Evolutionary conservation across 306 rosid genomes (phyloP), one percentile per base, ranked within the genome.

Genomic region (Morella rubra): DNA sequence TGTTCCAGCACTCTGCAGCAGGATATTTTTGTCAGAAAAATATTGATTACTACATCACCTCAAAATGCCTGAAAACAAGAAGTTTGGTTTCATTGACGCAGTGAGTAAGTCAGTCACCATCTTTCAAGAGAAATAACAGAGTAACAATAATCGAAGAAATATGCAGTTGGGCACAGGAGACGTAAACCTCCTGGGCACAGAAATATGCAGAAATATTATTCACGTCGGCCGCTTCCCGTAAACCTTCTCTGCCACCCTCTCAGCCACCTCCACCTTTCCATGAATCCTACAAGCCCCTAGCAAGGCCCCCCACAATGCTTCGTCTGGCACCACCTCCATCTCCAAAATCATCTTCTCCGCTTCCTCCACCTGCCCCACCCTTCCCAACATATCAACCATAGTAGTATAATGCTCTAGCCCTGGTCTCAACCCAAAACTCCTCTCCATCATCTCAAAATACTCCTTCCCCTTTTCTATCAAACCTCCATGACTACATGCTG

Each of bases 1-100:
- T 0, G 98, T 95, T 52, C 98, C 97, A 32, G 96, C 87, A 88
- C 97, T 95, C 98, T 95, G 96, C 78, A 84, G 82, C 22, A 73
- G 54, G 7, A 15, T n/a, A 73, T 54, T 82, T 77, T 73, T 72
- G 72, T 59, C 55, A 84, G 59, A 78, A 56, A 69, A n/a, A 9
- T 40, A 52, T 50, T 68, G 52, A 73, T 76, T 58, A 82, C 24
- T 66, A 73, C 1, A 71, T 73, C 27, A 66, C 18, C 74, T 47
- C 53, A 52, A 45, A 27, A 49, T 9, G 14, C 16, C 53, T 12
- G 53, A 49, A 68, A 61, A 32, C 54, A 75, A n/a, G 66, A 67
- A 72, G 46, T 13, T 52, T 16, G 49, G 47, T 64, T 64, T 64
- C 70, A 64, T 41, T 15, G 47, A 41, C 42, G 9, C 51, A 42